Base-by-base conservation (phyloP, 73 alveolate genomes). In the Blepharisma stoltei region DNA sequence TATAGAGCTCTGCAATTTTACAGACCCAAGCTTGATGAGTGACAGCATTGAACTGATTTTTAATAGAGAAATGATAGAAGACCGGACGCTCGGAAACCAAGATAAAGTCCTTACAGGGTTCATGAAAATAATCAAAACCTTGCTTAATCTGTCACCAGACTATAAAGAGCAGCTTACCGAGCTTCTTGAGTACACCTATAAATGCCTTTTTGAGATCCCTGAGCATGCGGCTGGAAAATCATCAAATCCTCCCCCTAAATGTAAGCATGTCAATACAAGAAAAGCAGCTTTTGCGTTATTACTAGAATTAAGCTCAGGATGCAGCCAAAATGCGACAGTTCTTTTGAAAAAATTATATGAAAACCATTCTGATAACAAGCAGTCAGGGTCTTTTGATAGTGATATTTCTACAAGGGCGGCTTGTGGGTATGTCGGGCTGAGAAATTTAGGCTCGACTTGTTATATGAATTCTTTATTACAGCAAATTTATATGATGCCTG, bases 391-490 rank as follows among this genome's bases (percentile, higher is more conserved):
- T 45, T 48, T 46, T 6, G 94, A 91, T 79, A 88, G 92, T 91
- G 83, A 78, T 23, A 66, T 60, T 6, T 52, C 85, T 54, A 86
- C 53, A 81, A 87, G 90, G 79, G 77, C 91, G 20, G 70, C 81
- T 50, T 45, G 88, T 38, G 96, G 98, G 11, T 95, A 77, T 81
- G 96, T 95, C 9, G 99, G 99, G 27, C 77, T 96, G 53, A 86
- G 83, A 78, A 96, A 96, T 79, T 86, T 89, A 11, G 98, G 99
- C 32, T 92, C 97, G 43, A 96, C 98, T 38, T 96, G 99, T 79
- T 96, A 96, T 73, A 88, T 94, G 97, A 96, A 96, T 80, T 83
- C 98, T 38, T 78, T 94, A 50, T 81, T 96, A 47, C 94, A 96
- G 76, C 95, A 96, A 83, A 90, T 96, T 60, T 96, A 78, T 81